Evolutionary conservation across 2,329 filamentous ascomycete genomes (phyloP).

Genomic region (Bipolaris cookei): DNA sequence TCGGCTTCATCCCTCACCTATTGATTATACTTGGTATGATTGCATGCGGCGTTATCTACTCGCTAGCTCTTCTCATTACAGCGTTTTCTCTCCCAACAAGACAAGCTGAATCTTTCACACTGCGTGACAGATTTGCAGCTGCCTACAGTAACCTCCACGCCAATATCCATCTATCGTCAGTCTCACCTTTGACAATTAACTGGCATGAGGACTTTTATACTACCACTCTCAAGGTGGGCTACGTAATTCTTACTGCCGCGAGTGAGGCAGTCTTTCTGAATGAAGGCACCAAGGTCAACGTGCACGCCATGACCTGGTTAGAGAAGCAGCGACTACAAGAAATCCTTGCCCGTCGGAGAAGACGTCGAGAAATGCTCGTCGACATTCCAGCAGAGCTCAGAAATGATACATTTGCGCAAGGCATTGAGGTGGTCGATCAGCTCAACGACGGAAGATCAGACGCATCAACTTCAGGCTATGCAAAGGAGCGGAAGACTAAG

Average conservation of each 20-base stretch:
- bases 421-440: slow-evolving; percentile 41
- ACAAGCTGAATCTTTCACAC: slow-evolving; percentile 52
- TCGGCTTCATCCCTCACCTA: slow-evolving; percentile 94
- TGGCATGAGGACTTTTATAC: slow-evolving; percentile 97
- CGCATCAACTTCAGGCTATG: slow-evolving; percentile 60
- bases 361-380: slow-evolving; percentile 46
- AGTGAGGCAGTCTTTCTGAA: slow-evolving; percentile 96
- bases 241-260: slow-evolving; percentile 86
- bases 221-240: slow-evolving; percentile 82
- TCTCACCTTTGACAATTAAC: slow-evolving; percentile 71
- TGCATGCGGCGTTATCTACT: slow-evolving; percentile 78
- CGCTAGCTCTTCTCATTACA: slow-evolving; percentile 75
- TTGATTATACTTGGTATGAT: slow-evolving; percentile 80
- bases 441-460: slow-evolving; percentile 45
- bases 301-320: slow-evolving; percentile 84
- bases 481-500: slow-evolving; percentile 70
- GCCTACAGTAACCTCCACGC: slow-evolving; percentile 93
- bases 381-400: slow-evolving; percentile 53
- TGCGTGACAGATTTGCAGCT: slow-evolving; percentile 66
- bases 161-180: slow-evolving; percentile 77
- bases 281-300: slow-evolving; percentile 77
- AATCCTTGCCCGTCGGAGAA: slow-evolving; percentile 62
- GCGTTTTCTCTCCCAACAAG: slow-evolving; percentile 68
- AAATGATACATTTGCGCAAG: slow-evolving; percentile 49
- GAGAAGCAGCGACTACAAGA: slow-evolving; percentile 86